Evolutionary conservation across 2,329 filamentous ascomycete genomes (phyloP).

Genomic region (Chaetothyriales sp.): DNA sequence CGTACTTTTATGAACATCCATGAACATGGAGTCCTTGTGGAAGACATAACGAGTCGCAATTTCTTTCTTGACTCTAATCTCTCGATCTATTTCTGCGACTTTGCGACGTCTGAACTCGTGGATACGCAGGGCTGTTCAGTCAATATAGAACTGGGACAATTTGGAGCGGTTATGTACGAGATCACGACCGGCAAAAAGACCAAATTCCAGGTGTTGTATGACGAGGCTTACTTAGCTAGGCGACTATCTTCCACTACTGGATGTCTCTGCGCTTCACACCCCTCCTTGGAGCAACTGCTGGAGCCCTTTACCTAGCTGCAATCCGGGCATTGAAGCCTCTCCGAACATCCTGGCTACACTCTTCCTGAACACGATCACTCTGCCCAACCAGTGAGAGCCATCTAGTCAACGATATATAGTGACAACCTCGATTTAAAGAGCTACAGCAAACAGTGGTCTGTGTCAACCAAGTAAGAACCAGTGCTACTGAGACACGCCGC

Average conservation of each 20-base stretch:
- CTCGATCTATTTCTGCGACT: slow-evolving; percentile 21
- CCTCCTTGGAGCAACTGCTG: no score
- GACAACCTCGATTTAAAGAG: no score
- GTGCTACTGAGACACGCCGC: no score
- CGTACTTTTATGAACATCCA: slow-evolving; percentile 8
- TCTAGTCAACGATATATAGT: no score
- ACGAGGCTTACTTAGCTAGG: background rate
- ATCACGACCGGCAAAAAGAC: slow-evolving; percentile 16
- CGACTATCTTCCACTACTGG: no score
- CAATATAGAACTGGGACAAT: slow-evolving; percentile 20
- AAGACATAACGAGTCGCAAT: slow-evolving; percentile 10
- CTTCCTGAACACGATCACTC: no score
- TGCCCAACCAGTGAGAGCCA: no score
- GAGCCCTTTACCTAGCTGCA: no score
- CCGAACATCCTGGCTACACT: no score
- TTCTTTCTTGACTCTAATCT: slow-evolving; percentile 15
- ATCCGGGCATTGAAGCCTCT: background rate
- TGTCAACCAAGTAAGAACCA: no score
- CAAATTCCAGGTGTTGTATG: slow-evolving; percentile 17
- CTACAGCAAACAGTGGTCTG: no score
- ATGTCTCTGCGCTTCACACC: no score
- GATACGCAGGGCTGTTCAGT: slow-evolving; percentile 20
- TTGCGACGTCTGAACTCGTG: slow-evolving; percentile 17
- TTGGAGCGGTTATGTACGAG: slow-evolving; percentile 23
- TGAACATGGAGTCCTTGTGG: slow-evolving; percentile 5